phyloP scores from a whole-genome alignment of 495 filamentous ascomycete genomes.

The Neurospora sp. region DNA sequence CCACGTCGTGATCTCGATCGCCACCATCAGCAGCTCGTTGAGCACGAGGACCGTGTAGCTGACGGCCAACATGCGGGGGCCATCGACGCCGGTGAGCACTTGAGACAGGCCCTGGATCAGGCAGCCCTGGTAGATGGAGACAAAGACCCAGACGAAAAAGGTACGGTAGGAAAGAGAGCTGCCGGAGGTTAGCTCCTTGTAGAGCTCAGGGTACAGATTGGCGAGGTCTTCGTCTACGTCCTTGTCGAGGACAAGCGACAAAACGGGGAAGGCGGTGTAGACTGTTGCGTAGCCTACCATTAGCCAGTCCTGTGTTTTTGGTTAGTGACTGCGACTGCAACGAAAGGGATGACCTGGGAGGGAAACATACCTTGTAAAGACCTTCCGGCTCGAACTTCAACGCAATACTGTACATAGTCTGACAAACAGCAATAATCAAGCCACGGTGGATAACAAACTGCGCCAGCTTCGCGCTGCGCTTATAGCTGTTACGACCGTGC shows the following conservation, averaged over 20 bases:
- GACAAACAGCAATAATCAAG: slow-evolving; percentile 86
- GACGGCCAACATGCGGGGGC: slow-evolving; percentile 72
- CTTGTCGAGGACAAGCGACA: slow-evolving; percentile 90
- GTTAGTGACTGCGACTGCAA: slow-evolving; percentile 11
- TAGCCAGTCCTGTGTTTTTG: slow-evolving; percentile 62
- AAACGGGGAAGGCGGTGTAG: slow-evolving; percentile 90
- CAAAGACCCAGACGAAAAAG: slow-evolving; percentile 94
- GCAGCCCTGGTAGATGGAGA: slow-evolving; percentile 89
- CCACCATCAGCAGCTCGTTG: slow-evolving; percentile 96
- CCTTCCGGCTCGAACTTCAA: slow-evolving; percentile 85
- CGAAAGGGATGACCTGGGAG: not conserved
- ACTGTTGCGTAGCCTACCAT: slow-evolving; percentile 94
- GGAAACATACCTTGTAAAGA: slow-evolving; percentile 51
- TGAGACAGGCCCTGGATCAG: slow-evolving; percentile 91
- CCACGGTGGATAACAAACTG: slow-evolving; percentile 99
- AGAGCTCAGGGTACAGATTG: slow-evolving; percentile 93
- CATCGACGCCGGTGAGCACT: slow-evolving; percentile 64
- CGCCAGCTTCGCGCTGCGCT: slow-evolving; percentile 86
- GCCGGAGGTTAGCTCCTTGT: slow-evolving; percentile 85
- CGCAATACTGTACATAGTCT: slow-evolving; percentile 95
- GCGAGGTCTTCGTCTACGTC: slow-evolving; percentile 91
- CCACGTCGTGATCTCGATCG: slow-evolving; percentile 93
- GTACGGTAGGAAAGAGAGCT: slow-evolving; percentile 79
- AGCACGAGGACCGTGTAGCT: slow-evolving; percentile 87
- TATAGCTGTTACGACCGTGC: slow-evolving; percentile 97